Percentiles rank a stretch among this genome's conserved stretches.
phyloP scores from a whole-genome alignment of 2,329 filamentous ascomycete species.

The Nothopassalora personata region DNA sequence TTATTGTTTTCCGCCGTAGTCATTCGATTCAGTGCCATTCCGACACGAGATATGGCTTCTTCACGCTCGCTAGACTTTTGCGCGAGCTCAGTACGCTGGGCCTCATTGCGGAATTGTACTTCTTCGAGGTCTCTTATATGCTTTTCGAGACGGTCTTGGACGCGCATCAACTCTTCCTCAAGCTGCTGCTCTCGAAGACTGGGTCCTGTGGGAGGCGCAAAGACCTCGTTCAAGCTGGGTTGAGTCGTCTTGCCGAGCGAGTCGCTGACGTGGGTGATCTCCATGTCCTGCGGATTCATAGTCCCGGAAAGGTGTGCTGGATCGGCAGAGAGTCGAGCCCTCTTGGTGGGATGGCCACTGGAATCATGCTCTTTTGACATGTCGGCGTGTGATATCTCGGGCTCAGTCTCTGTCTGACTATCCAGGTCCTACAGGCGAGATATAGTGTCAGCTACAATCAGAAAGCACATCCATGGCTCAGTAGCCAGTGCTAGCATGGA shows the following conservation, averaged over 20 bases:
- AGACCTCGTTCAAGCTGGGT: neutral
- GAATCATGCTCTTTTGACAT: neutral
- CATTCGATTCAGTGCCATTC: constrained; percentile 22
- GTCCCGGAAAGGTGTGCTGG: constrained; percentile 19
- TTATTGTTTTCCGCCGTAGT: constrained; percentile 16
- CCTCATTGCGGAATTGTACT: constrained; percentile 32
- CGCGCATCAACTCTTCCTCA: constrained; percentile 18
- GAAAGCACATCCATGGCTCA: no score
- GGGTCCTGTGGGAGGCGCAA: neutral
- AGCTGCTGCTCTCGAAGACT: constrained; percentile 21
- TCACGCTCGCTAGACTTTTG: constrained; percentile 25
- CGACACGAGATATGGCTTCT: constrained; percentile 20
- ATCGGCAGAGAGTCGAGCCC: constrained; percentile 17
- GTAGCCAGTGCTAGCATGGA: no score
- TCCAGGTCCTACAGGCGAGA: constrained; percentile 19
- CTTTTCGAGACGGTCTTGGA: constrained; percentile 25
- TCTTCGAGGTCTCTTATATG: constrained; percentile 28
- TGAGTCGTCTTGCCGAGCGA: constrained; percentile 33
- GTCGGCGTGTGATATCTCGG: constrained; percentile 8
- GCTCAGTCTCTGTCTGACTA: constrained; percentile 31
- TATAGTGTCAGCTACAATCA: no score
- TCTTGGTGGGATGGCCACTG: constrained; percentile 20
- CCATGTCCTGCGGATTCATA: constrained; percentile 32
- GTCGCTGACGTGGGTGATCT: constrained; percentile 40
- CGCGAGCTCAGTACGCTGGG: constrained; percentile 27